Evolutionary conservation across 805 yeast genomes (phyloP), one percentile per base, ranked within the genome.

Genomic region (Candida stauntonica): DNA sequence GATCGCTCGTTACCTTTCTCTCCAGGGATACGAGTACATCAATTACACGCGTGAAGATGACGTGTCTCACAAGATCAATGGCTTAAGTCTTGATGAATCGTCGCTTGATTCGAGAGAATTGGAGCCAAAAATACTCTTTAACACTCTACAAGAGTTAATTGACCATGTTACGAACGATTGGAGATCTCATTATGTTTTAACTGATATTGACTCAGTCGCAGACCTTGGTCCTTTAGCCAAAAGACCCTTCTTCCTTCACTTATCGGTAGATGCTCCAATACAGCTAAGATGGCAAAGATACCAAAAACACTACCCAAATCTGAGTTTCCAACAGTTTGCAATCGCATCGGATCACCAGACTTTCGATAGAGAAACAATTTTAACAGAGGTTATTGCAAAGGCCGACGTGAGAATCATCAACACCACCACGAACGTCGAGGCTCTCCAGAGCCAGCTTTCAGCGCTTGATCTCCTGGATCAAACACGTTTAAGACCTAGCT

Each of bases 241-340:
- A 44, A 64, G 96, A 39, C 96, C 97, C 0, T 89, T 86, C 56
- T 87, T 88, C 55, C 69, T 87, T 17, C 95, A 87, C 56, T 50
- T 89, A 4, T 72, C 86, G 5, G 66, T 86, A 2, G 95, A 86
- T 51, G 86, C 95, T 0, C 85, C 95, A 2, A 50, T 77, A 12
- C 54, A 54, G 11, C 47, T 73, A 26, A 67, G 94, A 34, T 50
- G 54, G 52, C 42, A 54, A 33, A 44, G 60, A 38, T 50, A 54
- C 31, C 23, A 31, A 23, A 38, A 32, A 35, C 38, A 64, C 57
- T 19, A 67, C 58, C 29, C 51, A 48, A 36, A 51, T 1, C 6
- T 53, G 11, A 31, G 47, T 3, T 46, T 54, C 18, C 14, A 31
- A 1, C 60, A 63, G 29, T 78, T 79, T 52, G 64, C 70, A 2